These are phyloP conservation scores for Arctium lappa DNA, from an alignment of 129 eudicot genomes.

Conservation along the genomic window DNA sequence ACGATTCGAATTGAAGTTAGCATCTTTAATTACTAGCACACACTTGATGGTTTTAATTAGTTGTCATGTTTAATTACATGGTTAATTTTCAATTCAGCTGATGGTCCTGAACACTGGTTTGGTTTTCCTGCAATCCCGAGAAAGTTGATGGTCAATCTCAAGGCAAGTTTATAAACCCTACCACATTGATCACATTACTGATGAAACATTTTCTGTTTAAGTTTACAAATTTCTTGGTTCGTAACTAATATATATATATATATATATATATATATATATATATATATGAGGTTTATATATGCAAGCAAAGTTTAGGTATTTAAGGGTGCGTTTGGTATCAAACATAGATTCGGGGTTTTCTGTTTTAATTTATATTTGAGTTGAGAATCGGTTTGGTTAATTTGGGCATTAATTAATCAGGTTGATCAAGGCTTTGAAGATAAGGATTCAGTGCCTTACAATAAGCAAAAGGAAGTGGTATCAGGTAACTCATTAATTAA, in stretches of 20 bases:
- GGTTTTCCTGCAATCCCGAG: slow-evolving; percentile 18
- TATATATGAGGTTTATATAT: background rate
- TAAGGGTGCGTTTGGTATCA: background rate
- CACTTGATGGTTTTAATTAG: background rate
- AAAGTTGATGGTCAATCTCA: slow-evolving; percentile 11
- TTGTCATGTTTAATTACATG: background rate
- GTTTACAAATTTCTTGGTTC: background rate
- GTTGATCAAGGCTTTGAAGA: background rate
- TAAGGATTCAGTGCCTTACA: background rate
- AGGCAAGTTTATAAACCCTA: background rate
- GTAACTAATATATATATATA: background rate
- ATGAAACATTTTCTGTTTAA: background rate
- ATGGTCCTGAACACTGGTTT: background rate
- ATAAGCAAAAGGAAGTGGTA: background rate
- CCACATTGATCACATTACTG: background rate
- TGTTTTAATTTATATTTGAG: too few relatives aligned
- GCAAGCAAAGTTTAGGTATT: background rate
- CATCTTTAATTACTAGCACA: background rate
- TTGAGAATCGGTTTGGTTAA: too few relatives aligned
- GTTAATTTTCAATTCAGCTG: too few relatives aligned
- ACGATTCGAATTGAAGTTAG: too few relatives aligned
- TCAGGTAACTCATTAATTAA: background rate
- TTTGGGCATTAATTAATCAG: background rate
- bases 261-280: too few relatives aligned
- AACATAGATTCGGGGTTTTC: background rate